Conservation (phyloP, 1,284 basidiomycete genomes). For the Ganoderma resinaceum region DNA sequence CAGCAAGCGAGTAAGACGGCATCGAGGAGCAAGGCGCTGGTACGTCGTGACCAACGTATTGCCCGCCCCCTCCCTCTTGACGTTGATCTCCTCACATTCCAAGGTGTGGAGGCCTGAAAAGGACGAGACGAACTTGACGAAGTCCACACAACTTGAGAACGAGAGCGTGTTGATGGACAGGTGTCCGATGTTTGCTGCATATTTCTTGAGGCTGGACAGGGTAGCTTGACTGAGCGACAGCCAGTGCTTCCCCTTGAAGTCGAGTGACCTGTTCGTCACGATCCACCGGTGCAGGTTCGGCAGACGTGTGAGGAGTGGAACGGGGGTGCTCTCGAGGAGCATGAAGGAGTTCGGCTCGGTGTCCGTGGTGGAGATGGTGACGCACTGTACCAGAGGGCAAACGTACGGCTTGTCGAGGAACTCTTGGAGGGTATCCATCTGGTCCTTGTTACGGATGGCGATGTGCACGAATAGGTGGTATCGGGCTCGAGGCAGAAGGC, state of each 20-base stretch:
- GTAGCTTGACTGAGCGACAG: background rate
- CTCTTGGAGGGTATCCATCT: constrained; percentile 1
- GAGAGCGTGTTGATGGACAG: background rate
- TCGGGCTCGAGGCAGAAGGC: background rate
- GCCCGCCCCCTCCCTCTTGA: background rate
- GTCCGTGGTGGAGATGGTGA: constrained; percentile 1
- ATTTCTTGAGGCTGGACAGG: background rate
- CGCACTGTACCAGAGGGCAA: background rate
- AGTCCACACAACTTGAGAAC: background rate
- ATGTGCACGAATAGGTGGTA: background rate
- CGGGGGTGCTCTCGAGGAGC: background rate
- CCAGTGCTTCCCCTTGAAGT: constrained; percentile 1
- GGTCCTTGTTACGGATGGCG: background rate
- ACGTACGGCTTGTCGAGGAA: background rate
- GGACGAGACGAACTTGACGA: background rate
- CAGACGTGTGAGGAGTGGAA: background rate
- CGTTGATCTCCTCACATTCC: constrained; percentile 1
- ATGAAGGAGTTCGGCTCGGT: constrained; percentile 1
- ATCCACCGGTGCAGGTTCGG: background rate
- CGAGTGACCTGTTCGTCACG: background rate
- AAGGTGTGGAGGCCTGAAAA: background rate
- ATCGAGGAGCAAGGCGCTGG: background rate
- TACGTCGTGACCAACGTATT: background rate
- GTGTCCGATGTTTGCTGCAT: constrained; percentile 1
- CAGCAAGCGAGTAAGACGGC: background rate